phyloP scores from a whole-genome alignment of 257 asterid species.

The Rauvolfia tetraphylla region DNA sequence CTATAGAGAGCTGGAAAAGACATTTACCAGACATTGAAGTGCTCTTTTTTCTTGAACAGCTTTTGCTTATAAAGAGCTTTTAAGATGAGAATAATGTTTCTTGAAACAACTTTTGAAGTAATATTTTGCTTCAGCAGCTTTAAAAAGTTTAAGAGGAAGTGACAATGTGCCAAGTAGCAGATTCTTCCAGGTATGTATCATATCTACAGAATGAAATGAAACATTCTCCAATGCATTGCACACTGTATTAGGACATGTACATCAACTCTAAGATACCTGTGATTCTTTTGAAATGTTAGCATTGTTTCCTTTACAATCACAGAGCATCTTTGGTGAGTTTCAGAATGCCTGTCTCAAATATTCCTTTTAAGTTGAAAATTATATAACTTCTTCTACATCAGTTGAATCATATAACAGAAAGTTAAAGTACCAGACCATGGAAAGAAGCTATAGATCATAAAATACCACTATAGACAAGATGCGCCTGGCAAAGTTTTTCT shows the following conservation, averaged over 20 bases:
- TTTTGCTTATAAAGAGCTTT: too few relatives aligned
- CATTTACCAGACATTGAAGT: background rate
- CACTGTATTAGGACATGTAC: background rate
- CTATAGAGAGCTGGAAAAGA: background rate
- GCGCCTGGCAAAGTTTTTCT: conserved; percentile 72
- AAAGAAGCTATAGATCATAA: conserved; percentile 12
- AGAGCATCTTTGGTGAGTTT: background rate
- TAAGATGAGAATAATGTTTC: background rate
- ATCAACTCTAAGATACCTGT: background rate
- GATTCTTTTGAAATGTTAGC: background rate
- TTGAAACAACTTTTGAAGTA: background rate
- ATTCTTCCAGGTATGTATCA: background rate
- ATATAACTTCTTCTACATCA: background rate
- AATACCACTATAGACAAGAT: conserved; percentile 91
- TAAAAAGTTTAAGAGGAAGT: background rate
- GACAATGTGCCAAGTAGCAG: background rate
- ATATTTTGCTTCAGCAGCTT: background rate
- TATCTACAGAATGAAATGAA: background rate
- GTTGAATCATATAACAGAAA: background rate
- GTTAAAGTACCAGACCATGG: background rate
- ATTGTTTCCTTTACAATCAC: too few relatives aligned
- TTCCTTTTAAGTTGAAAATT: background rate
- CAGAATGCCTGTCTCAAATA: background rate
- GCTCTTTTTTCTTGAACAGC: background rate
- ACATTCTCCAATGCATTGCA: background rate